Conservation (phyloP, 140 eudicot genomes). For the Cichorium intybus region DNA sequence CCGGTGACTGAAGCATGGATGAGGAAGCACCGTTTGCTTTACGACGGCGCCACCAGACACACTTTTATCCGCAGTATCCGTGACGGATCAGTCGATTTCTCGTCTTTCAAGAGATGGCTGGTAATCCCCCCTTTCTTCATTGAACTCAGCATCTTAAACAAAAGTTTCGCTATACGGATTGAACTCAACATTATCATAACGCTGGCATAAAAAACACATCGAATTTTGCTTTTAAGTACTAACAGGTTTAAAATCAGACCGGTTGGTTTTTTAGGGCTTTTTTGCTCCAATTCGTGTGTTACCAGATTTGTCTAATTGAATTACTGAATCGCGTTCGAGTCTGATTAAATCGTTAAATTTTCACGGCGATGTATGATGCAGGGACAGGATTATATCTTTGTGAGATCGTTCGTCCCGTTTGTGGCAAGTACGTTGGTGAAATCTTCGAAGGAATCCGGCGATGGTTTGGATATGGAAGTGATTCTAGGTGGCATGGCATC, state of each 20-base stretch:
- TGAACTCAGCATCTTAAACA: not conserved
- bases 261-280: conserved; percentile 1
- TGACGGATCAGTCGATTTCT: conserved; percentile 61
- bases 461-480: conserved; percentile 57
- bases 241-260: not conserved
- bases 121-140: conserved; percentile 27
- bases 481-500: conserved; percentile 84
- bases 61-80: conserved; percentile 63
- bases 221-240: not conserved
- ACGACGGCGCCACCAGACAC: conserved; percentile 70
- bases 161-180: not conserved
- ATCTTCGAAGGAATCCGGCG: conserved; percentile 62
- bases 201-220: not conserved
- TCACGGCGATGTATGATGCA: conserved; percentile 24
- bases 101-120: conserved; percentile 84
- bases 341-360: not conserved
- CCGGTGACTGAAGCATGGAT: conserved; percentile 56
- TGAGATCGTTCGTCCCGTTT: conserved; percentile 75
- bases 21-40: conserved; percentile 47
- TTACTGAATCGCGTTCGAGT: not conserved
- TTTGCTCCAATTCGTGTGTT: not conserved
- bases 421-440: conserved; percentile 67
- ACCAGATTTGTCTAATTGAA: not conserved
- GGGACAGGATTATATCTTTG: conserved; percentile 91
- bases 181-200: not conserved